These are phyloP conservation scores for Aleurites moluccanus DNA, from an alignment of 441 rosid species.

Conservation along the genomic window DNA sequence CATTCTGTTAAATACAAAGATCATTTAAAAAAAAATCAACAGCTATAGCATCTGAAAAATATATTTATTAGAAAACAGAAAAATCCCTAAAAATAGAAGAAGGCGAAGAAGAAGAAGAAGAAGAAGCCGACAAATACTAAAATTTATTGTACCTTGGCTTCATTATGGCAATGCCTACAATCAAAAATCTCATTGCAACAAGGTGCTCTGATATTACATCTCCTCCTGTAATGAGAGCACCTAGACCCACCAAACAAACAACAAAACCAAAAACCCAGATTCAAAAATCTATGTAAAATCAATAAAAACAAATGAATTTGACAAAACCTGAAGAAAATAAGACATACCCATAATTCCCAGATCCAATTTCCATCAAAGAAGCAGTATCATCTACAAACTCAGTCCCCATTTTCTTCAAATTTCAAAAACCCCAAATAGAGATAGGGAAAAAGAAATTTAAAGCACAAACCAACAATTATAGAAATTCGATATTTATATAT, in stretches of 20 bases:
- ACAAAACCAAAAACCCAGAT: background rate
- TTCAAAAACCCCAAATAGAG: constrained; percentile 15
- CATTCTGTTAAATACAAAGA: constrained; percentile 40
- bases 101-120: background rate
- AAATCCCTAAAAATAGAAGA: background rate
- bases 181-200: constrained; percentile 74
- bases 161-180: constrained; percentile 90
- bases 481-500: constrained; percentile 14
- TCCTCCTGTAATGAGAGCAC: constrained; percentile 74
- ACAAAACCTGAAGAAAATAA: constrained; percentile 10
- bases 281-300: background rate
- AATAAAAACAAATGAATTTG: background rate
- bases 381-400: constrained; percentile 21
- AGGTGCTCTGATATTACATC: constrained; percentile 76
- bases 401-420: constrained; percentile 40
- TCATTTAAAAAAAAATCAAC: background rate
- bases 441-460: constrained; percentile 1
- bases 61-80: background rate
- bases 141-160: constrained; percentile 46
- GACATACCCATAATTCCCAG: constrained; percentile 61
- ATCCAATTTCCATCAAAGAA: constrained; percentile 41
- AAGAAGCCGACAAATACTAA: background rate
- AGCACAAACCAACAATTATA: background rate
- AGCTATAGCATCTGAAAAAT: constrained; percentile 5
- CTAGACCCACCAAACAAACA: constrained; percentile 27